phyloP scores from a whole-genome alignment of 225 moss, liverwort and hornwort genomes.

The Physcomitrellopsis africana region DNA sequence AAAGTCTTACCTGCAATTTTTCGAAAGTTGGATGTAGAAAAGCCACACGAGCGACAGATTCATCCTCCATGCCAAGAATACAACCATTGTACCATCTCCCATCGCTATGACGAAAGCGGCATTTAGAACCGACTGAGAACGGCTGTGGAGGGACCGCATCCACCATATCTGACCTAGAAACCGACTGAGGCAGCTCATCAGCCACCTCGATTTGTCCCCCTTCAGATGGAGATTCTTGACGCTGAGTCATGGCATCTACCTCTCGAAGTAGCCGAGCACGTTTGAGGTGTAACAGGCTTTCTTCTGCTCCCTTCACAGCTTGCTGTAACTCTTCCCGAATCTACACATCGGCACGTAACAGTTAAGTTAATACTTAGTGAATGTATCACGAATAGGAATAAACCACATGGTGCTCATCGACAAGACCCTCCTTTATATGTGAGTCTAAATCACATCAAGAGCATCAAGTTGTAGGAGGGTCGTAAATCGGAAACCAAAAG shows the following conservation, averaged over 20 bases:
- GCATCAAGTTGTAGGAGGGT: too few relatives aligned
- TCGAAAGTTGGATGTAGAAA: constrained; percentile 83
- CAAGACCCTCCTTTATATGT: neutral
- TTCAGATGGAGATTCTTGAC: constrained; percentile 32
- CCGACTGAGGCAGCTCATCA: constrained; percentile 16
- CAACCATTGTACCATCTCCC: constrained; percentile 92
- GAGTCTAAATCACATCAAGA: neutral
- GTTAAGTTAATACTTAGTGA: constrained; percentile 7
- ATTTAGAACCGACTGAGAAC: constrained; percentile 66
- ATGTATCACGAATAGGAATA: neutral
- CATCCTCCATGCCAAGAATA: constrained; percentile 54
- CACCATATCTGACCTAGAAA: constrained; percentile 31
- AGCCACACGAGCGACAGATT: constrained; percentile 63
- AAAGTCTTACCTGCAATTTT: constrained; percentile 74
- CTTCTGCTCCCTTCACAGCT: constrained; percentile 81
- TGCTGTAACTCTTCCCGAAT: constrained; percentile 78
- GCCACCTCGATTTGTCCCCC: constrained; percentile 6
- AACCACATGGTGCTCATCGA: neutral
- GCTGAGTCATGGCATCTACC: constrained; percentile 69
- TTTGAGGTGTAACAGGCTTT: constrained; percentile 84
- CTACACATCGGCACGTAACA: constrained; percentile 40
- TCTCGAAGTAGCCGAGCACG: constrained; percentile 75
- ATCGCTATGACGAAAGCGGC: constrained; percentile 87
- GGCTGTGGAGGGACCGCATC: constrained; percentile 44
- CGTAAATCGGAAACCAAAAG: too few relatives aligned